Evolutionary conservation across 73 alveolate genomes (phyloP).

Genomic region (Paraurostyla sp.): DNA sequence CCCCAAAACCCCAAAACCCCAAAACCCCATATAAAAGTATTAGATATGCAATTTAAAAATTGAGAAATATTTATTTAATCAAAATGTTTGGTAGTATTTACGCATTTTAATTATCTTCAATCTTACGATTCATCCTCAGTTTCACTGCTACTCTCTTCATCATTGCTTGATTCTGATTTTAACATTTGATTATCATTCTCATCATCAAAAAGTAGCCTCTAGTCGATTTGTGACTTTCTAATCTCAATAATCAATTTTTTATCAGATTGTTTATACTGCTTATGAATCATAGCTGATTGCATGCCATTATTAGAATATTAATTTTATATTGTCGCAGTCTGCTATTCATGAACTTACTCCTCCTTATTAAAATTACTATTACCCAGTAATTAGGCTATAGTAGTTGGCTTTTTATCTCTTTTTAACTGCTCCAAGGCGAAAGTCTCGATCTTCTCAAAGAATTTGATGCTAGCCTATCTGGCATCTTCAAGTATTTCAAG

Average conservation of each 20-base stretch:
- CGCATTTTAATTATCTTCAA: too few relatives aligned
- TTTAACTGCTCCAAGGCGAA: not conserved
- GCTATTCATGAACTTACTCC: not conserved
- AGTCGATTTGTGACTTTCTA: not conserved
- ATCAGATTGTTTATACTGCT: too few relatives aligned
- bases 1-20: too few relatives aligned
- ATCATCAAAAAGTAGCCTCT: not conserved
- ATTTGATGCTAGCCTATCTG: constrained; percentile 3
- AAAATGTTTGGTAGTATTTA: too few relatives aligned
- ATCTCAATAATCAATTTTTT: constrained; percentile 1
- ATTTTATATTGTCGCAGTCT: not conserved
- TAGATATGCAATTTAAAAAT: too few relatives aligned
- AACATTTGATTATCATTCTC: not conserved
- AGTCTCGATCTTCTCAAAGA: constrained; percentile 21
- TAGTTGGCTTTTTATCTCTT: constrained; percentile 17
- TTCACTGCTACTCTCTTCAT: not conserved
- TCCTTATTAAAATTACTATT: not conserved
- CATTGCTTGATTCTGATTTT: not conserved
- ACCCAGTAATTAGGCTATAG: not conserved
- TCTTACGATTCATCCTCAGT: not conserved
- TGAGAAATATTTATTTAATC: too few relatives aligned
- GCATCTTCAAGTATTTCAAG: not conserved
- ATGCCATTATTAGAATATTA: too few relatives aligned
- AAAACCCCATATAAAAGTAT: too few relatives aligned
- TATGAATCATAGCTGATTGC: too few relatives aligned